A percentile compares a stretch with the other conserved stretches of the same genome.
Evolutionary conservation across 1,139 yeast species (phyloP).

Genomic region (Yamadazyma oceani): DNA sequence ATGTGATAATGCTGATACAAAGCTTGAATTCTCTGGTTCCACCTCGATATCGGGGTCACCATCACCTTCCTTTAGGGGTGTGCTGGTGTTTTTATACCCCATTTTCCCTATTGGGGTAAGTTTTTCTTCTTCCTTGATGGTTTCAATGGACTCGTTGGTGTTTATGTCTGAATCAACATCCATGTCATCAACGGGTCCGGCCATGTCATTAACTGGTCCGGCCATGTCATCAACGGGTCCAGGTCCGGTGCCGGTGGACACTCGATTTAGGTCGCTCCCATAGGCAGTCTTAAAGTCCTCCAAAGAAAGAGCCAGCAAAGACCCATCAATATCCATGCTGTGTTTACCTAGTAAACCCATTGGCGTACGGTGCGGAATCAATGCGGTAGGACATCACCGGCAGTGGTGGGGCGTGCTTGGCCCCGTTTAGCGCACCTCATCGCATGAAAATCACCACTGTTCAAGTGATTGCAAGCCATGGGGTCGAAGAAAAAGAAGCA

Average conservation of each 20-base stretch:
- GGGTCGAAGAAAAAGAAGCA: constrained; percentile 60
- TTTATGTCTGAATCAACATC: constrained; percentile 16
- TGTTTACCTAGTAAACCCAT: not conserved
- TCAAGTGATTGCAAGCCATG: too few relatives aligned
- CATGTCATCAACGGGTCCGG: constrained; percentile 17
- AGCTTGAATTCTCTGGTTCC: constrained; percentile 16
- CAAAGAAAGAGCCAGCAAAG: constrained; percentile 14
- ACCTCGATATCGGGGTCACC: constrained; percentile 6
- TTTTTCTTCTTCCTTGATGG: constrained; percentile 6
- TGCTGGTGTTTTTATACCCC: constrained; percentile 11
- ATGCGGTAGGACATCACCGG: too few relatives aligned
- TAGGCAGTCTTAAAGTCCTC: constrained; percentile 13
- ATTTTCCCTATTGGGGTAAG: not conserved
- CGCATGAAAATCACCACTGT: constrained; percentile 1
- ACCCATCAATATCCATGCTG: constrained; percentile 14
- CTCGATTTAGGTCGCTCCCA: not conserved
- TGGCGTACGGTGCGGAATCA: too few relatives aligned
- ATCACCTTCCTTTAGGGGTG: constrained; percentile 10
- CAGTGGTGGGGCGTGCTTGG: too few relatives aligned
- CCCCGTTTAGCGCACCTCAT: too few relatives aligned
- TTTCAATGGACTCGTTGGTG: constrained; percentile 11
- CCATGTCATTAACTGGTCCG: too few relatives aligned
- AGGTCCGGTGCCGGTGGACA: too few relatives aligned
- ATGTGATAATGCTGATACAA: constrained; percentile 21
- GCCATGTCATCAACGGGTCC: too few relatives aligned